Base-by-base conservation (phyloP, 2,329 filamentous ascomycete species). In the Colletotrichum truncatum region DNA sequence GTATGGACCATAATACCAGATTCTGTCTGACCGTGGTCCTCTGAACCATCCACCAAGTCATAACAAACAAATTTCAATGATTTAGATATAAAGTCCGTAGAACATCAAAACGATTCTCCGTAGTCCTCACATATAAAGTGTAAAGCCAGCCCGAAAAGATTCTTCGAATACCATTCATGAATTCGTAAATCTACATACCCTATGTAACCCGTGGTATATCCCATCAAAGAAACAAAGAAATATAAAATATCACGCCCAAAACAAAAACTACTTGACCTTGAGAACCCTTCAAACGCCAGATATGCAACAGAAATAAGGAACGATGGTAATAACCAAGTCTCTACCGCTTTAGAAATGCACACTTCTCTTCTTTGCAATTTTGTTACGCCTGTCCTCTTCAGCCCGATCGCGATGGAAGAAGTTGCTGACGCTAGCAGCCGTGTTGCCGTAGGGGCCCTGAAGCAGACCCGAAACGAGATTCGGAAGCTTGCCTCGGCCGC, bases 281-380 rank as follows among this genome's bases (percentile, higher is more conserved):
- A 7, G 25, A n/a, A 16, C 36, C 23, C 38, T 32, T 34, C 11
- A 7, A 59, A 59, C 48, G 52, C 64, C 64, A 3, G 11, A 32
- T 10, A 48, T 48, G 46, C 45, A 14, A n/a, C n/a, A n/a, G n/a
- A n/a, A n/a, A n/a, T n/a, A n/a, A n/a, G n/a, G n/a, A n/a, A n/a
- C n/a, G 16, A 36, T 38, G 11, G 10, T 46, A 23, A 36, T 58
- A 21, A 23, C 28, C 1, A 9, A n/a, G 5, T 12, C 7, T 6
- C 9, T 3, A 36, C 52, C 12, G 55, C 39, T 23, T 38, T 45
- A 83, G 64, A 84, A 83, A 68, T 83, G 79, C 61, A 78, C 75
- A 58, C 82, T 85, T 60, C 80, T 77, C 77, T 84, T 85, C 77
- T 84, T 85, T 61, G 78, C 76, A 52, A 78, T 69, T 73, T 81